These are phyloP conservation scores for Arthrobotrys megalospora DNA, from an alignment of 2,329 filamentous ascomycete species.

Conservation along the genomic window DNA sequence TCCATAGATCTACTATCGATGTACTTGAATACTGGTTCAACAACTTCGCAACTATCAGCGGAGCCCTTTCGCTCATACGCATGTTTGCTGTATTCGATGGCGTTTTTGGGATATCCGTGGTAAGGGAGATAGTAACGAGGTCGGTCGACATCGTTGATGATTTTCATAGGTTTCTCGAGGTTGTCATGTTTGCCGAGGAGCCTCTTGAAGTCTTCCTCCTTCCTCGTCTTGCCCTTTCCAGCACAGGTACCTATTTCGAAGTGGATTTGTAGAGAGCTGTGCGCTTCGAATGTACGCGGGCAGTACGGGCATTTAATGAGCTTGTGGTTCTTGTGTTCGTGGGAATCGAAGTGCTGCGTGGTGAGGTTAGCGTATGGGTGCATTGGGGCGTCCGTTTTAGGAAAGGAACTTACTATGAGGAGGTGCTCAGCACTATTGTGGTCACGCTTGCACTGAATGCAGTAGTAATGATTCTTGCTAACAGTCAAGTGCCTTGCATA, in stretches of 20 bases:
- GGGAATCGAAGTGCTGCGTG: constrained; percentile 48
- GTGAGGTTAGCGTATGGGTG: neutral
- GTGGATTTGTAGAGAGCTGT: constrained; percentile 58
- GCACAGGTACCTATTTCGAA: constrained; percentile 58
- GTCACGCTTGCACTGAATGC: constrained; percentile 58
- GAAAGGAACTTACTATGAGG: constrained; percentile 31
- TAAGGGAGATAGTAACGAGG: constrained; percentile 54
- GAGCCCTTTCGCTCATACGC: constrained; percentile 32
- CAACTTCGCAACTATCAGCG: constrained; percentile 42
- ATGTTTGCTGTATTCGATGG: constrained; percentile 53
- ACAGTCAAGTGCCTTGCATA: constrained; percentile 50
- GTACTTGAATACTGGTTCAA: constrained; percentile 54
- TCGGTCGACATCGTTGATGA: constrained; percentile 52
- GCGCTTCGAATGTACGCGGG: constrained; percentile 55
- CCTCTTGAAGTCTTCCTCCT: constrained; percentile 48
- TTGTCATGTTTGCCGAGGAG: constrained; percentile 45
- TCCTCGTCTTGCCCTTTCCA: constrained; percentile 37
- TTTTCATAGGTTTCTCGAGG: constrained; percentile 54
- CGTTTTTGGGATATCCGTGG: constrained; percentile 55
- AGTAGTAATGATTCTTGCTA: constrained; percentile 58
- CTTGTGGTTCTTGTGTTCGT: constrained; percentile 56
- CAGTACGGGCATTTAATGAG: constrained; percentile 58
- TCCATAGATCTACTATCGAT: constrained; percentile 56
- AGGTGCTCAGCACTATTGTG: constrained; percentile 58
- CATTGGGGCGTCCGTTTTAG: neutral